phyloP scores from a whole-genome alignment of 345 rosid genomes.

The Hypericum androsaemum region DNA sequence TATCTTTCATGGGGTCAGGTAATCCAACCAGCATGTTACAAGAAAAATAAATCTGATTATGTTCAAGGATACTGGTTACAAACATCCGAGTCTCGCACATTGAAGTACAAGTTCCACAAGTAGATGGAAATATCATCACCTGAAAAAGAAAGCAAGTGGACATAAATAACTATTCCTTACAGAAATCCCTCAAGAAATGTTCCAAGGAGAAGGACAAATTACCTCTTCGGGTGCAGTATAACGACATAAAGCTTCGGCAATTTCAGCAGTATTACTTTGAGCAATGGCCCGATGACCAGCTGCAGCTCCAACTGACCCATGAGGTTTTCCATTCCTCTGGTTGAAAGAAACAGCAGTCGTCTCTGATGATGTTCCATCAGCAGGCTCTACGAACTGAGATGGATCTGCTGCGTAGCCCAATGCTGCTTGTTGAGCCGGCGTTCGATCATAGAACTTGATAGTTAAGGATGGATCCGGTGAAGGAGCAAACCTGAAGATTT shows the following conservation, averaged over 20 bases:
- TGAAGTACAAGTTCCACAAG: slow-evolving; percentile 42
- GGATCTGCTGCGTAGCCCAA: slow-evolving; percentile 60
- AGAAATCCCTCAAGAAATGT: too few relatives aligned
- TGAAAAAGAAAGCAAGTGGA: slow-evolving; percentile 10
- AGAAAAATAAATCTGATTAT: not conserved
- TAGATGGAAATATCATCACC: slow-evolving; percentile 62
- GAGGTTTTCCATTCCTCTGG: slow-evolving; percentile 32
- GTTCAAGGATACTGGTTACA: slow-evolving; percentile 48
- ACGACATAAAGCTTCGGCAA: slow-evolving; percentile 63
- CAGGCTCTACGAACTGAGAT: slow-evolving; percentile 36
- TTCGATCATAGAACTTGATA: slow-evolving; percentile 75
- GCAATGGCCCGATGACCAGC: slow-evolving; percentile 86
- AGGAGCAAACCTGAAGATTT: slow-evolving; percentile 53
- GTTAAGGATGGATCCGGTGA: slow-evolving; percentile 69
- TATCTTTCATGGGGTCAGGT: too few relatives aligned
- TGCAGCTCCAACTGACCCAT: slow-evolving; percentile 78
- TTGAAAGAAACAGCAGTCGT: slow-evolving; percentile 20
- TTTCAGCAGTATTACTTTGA: slow-evolving; percentile 70
- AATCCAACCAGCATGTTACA: not conserved
- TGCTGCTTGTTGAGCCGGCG: slow-evolving; percentile 70
- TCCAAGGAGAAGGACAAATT: slow-evolving; percentile 4
- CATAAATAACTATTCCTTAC: too few relatives aligned
- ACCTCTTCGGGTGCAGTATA: slow-evolving; percentile 94
- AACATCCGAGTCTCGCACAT: slow-evolving; percentile 53
- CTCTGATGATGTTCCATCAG: slow-evolving; percentile 23